Base-by-base conservation (phyloP, 805 yeast species). In the Saccharomyces kudriavzevii region DNA sequence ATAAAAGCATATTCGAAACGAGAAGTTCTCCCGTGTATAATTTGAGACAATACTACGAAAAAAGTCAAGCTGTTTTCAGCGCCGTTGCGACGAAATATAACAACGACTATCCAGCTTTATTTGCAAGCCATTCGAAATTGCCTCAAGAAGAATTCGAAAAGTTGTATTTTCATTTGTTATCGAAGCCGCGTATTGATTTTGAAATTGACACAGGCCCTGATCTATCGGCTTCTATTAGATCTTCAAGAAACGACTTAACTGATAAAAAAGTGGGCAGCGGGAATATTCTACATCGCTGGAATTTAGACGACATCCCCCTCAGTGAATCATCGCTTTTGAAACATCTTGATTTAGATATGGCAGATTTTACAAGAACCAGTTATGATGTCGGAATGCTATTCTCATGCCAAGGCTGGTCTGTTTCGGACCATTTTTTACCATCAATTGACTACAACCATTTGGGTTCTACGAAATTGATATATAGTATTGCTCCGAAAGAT, bases 361-460 rank as follows among this genome's bases (percentile, higher is more conserved):
- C 72, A 13, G 54, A 75, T 4, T 54, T 80, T 14, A 60, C 76
- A 3, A 67, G 63, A 22, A 75, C 88, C 0, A 65, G 68, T n/a
- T 50, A 82, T 40, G 74, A 75, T 47, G 70, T 83, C 10, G 81
- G 80, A 1, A 78, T 78, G 80, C 69, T 81, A 1, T 79, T 77
- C 56, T 75, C 84, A 49, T 68, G 79, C 2, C 77, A 77, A 50
- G 74, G 79, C 47, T 85, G 89, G 89, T 65, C 68, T 22, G 66
- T 76, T 52, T 87, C 81, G 58, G 90, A 85, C 57, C 85, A 81
- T 56, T 80, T 78, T 64, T 65, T 84, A 2, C 81, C 81, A 47
- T 62, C 72, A 10, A 69, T 77, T 28, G 82, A 80, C 60, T 84
- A 76, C 56, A 79, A 76, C 48, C 82, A 81, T 57, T 58, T 73